Evolutionary conservation across 768 basidiomycete species (phyloP), one percentile per base, ranked within the genome.

Genomic region (Termitomyces sp.): DNA sequence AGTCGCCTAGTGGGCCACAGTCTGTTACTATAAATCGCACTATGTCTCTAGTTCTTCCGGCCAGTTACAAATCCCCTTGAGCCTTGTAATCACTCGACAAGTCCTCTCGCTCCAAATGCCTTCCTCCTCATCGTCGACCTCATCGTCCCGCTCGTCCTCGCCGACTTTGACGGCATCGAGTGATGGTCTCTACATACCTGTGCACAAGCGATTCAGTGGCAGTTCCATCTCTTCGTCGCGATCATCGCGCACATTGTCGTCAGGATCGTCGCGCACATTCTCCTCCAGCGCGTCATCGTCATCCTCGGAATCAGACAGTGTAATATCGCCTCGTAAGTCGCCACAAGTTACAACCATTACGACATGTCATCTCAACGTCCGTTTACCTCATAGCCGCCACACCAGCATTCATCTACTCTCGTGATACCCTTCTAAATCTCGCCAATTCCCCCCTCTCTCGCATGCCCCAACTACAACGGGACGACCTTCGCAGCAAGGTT

Each of bases 151-250:
- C 41, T 56, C 62, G 49, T 26, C 61, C 31, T 60, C 67, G 0
- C 62, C 68, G 8, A 48, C 66, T 8, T 64, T 68, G 5, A 57
- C 65, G 4, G 54, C 34, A 28, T 62, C 34, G 33, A 18, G 33
- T 36, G 47, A 8, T 18, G 64, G 65, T 22, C 65, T 74, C 31
- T 80, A 80, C 55, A 53, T 79, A 37, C 78, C 79, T 26, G 57
- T 79, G 0, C 77, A 80, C 51, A 73, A 68, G 60, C 73, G 78
- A 33, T 49, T 54, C 34, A 58, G 56, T 20, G 64, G 66, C 57
- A 63, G 63, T 47, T 54, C 65, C 28, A 20, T 51, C 1, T 34
- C 49, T 20, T 66, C 71, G 20, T 64, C 65, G 13, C 33, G 28
- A 20, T 62, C 66, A 16, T 63, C 61, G 10, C 37, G 36, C 12